Evolutionary conservation across 148 eudicot genomes (phyloP).

Genomic region (Rhododendron vialii): DNA sequence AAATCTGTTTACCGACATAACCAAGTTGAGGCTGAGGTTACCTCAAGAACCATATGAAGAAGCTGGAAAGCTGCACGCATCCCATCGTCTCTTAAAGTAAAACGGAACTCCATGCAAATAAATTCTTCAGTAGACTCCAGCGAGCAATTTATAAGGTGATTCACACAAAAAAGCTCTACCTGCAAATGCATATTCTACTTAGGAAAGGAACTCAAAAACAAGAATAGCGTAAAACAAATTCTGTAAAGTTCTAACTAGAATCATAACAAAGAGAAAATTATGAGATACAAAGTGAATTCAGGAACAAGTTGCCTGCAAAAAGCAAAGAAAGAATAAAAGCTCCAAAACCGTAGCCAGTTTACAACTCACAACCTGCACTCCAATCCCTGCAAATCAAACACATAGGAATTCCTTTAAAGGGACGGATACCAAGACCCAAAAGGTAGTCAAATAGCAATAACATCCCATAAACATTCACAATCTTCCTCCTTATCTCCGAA

Average conservation of each 20-base stretch:
- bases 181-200: constrained; percentile 30
- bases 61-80: constrained; percentile 99
- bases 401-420: background rate
- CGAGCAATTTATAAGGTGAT: constrained; percentile 96
- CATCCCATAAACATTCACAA: background rate
- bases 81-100: constrained; percentile 90
- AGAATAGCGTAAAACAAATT: background rate
- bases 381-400: background rate
- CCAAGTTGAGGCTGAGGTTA: constrained; percentile 22
- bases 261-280: background rate
- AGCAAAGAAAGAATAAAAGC: background rate
- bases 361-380: background rate
- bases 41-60: constrained; percentile 99
- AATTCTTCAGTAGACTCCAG: constrained; percentile 96
- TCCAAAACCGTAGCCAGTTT: background rate
- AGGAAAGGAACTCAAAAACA: background rate
- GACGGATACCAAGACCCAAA: background rate
- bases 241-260: background rate
- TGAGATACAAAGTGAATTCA: background rate
- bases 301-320: background rate
- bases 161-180: constrained; percentile 99
- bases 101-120: constrained; percentile 98
- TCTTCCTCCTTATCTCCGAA: background rate
- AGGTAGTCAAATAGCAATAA: background rate
- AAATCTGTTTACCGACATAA: background rate